Evolutionary conservation across 208 protist genomes (phyloP).

Genomic region (Leishmania braziliensis): DNA sequence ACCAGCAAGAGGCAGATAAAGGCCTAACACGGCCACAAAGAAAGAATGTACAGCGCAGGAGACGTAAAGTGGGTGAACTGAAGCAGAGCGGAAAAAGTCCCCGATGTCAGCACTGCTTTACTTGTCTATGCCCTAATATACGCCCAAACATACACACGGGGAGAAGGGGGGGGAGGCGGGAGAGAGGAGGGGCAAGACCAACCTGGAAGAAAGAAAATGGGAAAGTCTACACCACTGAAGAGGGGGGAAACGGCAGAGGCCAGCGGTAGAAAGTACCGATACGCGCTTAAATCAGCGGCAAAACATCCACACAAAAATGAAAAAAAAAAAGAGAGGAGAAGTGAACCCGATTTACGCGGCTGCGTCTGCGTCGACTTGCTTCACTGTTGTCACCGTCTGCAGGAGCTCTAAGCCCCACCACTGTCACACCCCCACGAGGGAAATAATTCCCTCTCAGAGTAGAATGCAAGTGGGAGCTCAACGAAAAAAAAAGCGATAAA

Average conservation of each 20-base stretch:
- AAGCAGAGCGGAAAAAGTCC: not conserved
- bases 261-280: too few species aligned
- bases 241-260: not conserved
- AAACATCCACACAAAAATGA: too few species aligned
- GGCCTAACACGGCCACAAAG: not conserved
- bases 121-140: not conserved
- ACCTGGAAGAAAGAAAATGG: not conserved
- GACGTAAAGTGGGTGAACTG: not conserved
- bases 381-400: not conserved
- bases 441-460: not conserved
- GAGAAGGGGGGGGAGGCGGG: too few species aligned
- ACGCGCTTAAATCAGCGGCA: too few species aligned
- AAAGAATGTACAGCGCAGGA: not conserved
- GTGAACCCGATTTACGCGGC: not conserved
- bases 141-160: not conserved
- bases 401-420: not conserved
- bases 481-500: not conserved
- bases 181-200: not conserved
- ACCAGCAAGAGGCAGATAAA: not conserved
- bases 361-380: not conserved
- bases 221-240: not conserved
- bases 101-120: not conserved
- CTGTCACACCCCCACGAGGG: not conserved
- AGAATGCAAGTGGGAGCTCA: not conserved
- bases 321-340: not conserved